phyloP scores from a whole-genome alignment of 1,284 basidiomycete genomes.

The Leccinum proximum region DNA sequence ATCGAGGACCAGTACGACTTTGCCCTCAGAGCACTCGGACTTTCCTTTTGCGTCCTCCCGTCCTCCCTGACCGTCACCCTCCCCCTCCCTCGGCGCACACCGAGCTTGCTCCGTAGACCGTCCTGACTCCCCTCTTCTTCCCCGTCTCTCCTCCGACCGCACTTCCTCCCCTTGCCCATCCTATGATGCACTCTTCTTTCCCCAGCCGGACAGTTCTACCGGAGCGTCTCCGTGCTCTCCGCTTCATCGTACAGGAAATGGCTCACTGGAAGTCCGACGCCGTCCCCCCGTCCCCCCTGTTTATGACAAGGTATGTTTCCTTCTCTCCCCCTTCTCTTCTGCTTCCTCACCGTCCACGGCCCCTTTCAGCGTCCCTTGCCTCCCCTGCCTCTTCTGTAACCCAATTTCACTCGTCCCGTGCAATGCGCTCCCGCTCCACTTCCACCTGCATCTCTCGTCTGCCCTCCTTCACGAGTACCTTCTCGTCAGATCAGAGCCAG shows the following conservation, averaged over 20 bases:
- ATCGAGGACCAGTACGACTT: slow-evolving; percentile 34
- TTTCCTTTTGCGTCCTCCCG: slow-evolving; percentile 14
- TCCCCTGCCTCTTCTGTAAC: slow-evolving; percentile 28
- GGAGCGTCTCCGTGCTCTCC: slow-evolving; percentile 29
- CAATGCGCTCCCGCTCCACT: slow-evolving; percentile 30
- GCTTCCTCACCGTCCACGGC: slow-evolving; percentile 13
- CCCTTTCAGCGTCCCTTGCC: slow-evolving; percentile 27
- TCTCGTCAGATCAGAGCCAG: slow-evolving; percentile 32
- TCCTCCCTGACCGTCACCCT: slow-evolving; percentile 28
- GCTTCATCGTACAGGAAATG: slow-evolving; percentile 34
- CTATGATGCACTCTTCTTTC: slow-evolving; percentile 32
- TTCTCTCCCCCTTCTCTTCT: neutral
- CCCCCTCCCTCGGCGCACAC: slow-evolving; percentile 29
- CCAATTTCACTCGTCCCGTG: slow-evolving; percentile 28
- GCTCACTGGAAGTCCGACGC: slow-evolving; percentile 22
- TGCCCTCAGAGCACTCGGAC: slow-evolving; percentile 22
- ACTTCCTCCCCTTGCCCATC: slow-evolving; percentile 27
- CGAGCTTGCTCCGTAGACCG: slow-evolving; percentile 24
- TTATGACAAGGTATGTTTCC: slow-evolving; percentile 24
- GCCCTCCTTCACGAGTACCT: slow-evolving; percentile 32
- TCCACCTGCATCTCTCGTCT: slow-evolving; percentile 31
- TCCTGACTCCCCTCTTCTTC: slow-evolving; percentile 31
- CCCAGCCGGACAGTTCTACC: neutral
- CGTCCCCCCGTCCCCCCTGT: neutral
- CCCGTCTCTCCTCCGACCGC: slow-evolving; percentile 23